A percentile compares a stretch with the other conserved stretches of the same genome.
These are phyloP conservation scores for Arbutus unedo DNA, from an alignment of 148 eudicot species.

Conservation along the genomic window DNA sequence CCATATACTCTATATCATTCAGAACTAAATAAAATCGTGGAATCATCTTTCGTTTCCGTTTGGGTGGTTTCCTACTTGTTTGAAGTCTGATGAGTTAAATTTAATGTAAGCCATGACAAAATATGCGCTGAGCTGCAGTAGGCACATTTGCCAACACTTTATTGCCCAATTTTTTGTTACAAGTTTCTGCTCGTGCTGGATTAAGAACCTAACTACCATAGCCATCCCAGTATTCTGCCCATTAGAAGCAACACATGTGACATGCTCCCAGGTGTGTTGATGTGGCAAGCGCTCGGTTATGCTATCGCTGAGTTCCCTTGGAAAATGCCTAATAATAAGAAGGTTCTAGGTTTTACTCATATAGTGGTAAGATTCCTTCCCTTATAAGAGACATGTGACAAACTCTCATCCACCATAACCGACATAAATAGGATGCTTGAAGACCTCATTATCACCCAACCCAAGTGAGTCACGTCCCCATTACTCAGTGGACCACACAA, in stretches of 20 bases:
- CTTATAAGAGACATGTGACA: not conserved
- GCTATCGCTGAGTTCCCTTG: not conserved
- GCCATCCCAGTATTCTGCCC: not conserved
- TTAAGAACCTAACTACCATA: not conserved
- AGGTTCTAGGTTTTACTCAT: not conserved
- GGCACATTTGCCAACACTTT: not conserved
- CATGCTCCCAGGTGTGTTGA: not conserved
- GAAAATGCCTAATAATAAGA: not conserved
- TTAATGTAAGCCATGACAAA: not conserved
- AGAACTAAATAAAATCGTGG: not conserved
- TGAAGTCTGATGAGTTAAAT: not conserved
- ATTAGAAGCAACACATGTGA: not conserved
- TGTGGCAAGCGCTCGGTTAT: not conserved
- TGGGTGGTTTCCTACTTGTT: not conserved
- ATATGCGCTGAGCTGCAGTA: not conserved
- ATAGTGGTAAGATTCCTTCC: not conserved
- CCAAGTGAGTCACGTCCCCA: not conserved
- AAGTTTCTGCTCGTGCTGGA: not conserved
- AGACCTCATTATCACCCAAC: not conserved
- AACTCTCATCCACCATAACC: slow-evolving; percentile 1
- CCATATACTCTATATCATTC: not conserved
- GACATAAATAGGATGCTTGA: not conserved
- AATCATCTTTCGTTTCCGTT: not conserved
- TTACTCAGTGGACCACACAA: not conserved
- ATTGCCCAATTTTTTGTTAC: not conserved